Conservation (phyloP, 768 basidiomycete genomes). For the Stropharia rugosoannulata region DNA sequence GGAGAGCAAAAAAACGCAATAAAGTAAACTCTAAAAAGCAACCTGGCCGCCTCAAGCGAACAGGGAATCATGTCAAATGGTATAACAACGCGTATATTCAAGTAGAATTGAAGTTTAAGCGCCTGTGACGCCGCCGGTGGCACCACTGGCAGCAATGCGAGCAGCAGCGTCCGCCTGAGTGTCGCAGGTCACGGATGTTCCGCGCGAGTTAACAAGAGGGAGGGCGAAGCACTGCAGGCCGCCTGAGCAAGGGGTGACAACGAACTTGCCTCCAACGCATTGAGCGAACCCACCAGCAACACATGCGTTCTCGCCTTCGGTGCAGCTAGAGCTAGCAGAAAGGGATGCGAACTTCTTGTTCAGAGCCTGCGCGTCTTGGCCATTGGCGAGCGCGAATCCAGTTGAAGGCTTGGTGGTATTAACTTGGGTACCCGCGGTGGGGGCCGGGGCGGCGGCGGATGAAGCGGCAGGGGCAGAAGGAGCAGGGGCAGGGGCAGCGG, state of each 20-base stretch:
- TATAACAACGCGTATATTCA: not conserved
- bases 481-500: constrained; percentile 8
- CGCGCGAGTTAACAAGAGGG: constrained; percentile 52
- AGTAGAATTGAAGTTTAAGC: not conserved
- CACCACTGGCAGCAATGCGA: constrained; percentile 41
- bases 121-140: constrained; percentile 42
- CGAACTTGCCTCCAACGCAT: constrained; percentile 50
- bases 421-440: constrained; percentile 9
- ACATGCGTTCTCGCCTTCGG: constrained; percentile 44
- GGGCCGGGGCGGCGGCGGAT: constrained; percentile 15
- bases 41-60: too few species aligned
- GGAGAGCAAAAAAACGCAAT: too few species aligned
- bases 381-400: constrained; percentile 30
- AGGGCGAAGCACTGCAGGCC: constrained; percentile 45
- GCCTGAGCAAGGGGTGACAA: constrained; percentile 33
- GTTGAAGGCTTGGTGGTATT: not conserved
- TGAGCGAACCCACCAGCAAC: constrained; percentile 47
- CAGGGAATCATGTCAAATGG: too few species aligned
- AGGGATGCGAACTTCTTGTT: constrained; percentile 54
- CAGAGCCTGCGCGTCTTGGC: constrained; percentile 46
- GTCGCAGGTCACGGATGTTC: constrained; percentile 53
- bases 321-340: constrained; percentile 45
- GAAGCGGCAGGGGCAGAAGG: constrained; percentile 11
- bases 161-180: constrained; percentile 43
- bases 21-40: too few species aligned